These are phyloP conservation scores for Viola odorata DNA, from an alignment of 345 rosid species.

Conservation along the genomic window DNA sequence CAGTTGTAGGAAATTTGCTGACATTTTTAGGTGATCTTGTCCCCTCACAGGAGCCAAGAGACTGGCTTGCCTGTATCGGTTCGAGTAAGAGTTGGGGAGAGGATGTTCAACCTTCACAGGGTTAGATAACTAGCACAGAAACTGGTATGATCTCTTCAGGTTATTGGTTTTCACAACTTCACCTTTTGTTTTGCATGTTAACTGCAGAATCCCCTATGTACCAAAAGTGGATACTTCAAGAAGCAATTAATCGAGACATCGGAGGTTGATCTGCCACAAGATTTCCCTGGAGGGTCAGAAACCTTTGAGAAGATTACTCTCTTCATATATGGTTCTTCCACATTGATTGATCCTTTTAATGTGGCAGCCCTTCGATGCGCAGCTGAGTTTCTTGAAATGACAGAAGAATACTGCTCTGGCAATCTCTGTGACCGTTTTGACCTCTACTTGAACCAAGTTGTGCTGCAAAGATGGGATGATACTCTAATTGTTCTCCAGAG, in stretches of 20 bases:
- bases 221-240: slow-evolving; percentile 69
- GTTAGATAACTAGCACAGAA: slow-evolving; percentile 17
- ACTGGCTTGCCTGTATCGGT: slow-evolving; percentile 55
- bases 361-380: slow-evolving; percentile 66
- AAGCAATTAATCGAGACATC: slow-evolving; percentile 35
- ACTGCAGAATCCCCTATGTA: slow-evolving; percentile 52
- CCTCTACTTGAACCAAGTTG: slow-evolving; percentile 73
- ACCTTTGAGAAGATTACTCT: slow-evolving; percentile 63
- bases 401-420: slow-evolving; percentile 45
- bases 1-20: background rate
- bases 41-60: slow-evolving; percentile 48
- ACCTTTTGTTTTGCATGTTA: slow-evolving; percentile 7
- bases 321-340: slow-evolving; percentile 62
- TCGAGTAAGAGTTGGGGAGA: slow-evolving; percentile 39
- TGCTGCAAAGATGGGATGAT: slow-evolving; percentile 72
- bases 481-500: slow-evolving; percentile 61
- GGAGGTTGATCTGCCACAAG: slow-evolving; percentile 47
- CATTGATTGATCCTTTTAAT: slow-evolving; percentile 59
- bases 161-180: background rate
- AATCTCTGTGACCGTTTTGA: slow-evolving; percentile 71
- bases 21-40: slow-evolving; percentile 2
- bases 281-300: slow-evolving; percentile 77
- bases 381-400: slow-evolving; percentile 73
- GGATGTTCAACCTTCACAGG: slow-evolving; percentile 55
- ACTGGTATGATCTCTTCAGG: no score